Evolutionary conservation across 306 rosid species (phyloP), one percentile per base, ranked within the genome.

Genomic region (Arachis hypogaea): DNA sequence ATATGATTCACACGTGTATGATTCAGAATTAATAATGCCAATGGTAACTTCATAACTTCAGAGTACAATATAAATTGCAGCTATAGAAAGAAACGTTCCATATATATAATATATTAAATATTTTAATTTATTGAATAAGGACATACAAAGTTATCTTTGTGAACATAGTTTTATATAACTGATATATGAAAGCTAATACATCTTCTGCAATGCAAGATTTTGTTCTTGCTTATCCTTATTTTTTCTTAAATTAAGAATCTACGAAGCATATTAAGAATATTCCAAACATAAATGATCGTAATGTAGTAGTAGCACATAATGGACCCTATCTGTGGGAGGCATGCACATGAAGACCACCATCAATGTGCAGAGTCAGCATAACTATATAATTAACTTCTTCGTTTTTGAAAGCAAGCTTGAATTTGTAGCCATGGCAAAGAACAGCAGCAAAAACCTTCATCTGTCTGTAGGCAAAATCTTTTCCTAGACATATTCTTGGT

Each of bases 391-490:
- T 85, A 11, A 86, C 93, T 86, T 87, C 36, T 83, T 85, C 88
- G 87, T 59, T 77, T 75, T 84, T 81, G 87, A 22, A 77, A 36
- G 82, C 79, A 77, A 86, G 51, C 75, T 73, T 84, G 81, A 86
- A 83, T 45, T 11, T 49, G 46, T 81, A 78, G 78, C 58, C 47
- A 9, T 78, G 9, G 7, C 79, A 22, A 68, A 83, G 59, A 65
- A 84, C 74, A 59, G 91, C 84, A 87, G 47, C 44, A 50, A 54
- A 88, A 90, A 79, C 79, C 82, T 93, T 91, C 90, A 93, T 83
- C 69, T 93, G 96, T 77, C 93, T 86, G 49, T 87, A 89, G 66
- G 98, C 96, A 80, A 93, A 93, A 78, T 91, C 97, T 69, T 82
- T 93, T 46, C 97, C 98, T 0, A 93, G 85, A 69, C 98, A 93